A percentile compares a stretch with the other conserved stretches of the same genome.
These are phyloP conservation scores for Cladosporium sp. DNA, from an alignment of 2,329 filamentous ascomycete species.

Conservation along the genomic window DNA sequence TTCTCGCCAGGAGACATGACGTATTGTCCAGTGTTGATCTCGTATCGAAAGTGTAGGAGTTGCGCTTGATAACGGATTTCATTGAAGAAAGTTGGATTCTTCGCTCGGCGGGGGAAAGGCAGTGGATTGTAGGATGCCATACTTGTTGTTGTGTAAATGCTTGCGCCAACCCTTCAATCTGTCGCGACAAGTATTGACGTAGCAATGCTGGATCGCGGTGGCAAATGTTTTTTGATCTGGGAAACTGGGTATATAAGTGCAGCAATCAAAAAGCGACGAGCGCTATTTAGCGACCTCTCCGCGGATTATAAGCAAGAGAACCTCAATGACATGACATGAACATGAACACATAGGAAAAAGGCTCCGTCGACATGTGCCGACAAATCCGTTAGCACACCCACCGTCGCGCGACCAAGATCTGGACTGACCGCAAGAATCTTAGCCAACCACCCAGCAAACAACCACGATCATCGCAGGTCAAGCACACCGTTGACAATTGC, in stretches of 20 bases:
- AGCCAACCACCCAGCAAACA: neutral
- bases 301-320: no score
- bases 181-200: no score
- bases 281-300: neutral
- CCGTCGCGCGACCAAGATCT: neutral
- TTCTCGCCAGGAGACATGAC: constrained; percentile 28
- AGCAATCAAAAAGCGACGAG: neutral
- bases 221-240: no score
- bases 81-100: constrained; percentile 17
- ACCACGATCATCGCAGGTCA: neutral
- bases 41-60: constrained; percentile 26
- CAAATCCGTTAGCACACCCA: neutral
- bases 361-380: neutral
- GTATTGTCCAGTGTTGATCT: constrained; percentile 26
- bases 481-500: neutral
- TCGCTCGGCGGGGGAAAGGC: constrained; percentile 21
- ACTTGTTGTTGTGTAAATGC: neutral
- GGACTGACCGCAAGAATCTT: neutral
- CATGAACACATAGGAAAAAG: neutral
- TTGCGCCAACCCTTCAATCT: neutral
- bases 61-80: constrained; percentile 21
- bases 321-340: neutral
- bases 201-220: no score
- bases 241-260: no score
- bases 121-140: constrained; percentile 27